These are phyloP conservation scores for Melanomma pulvis-pyrius DNA, from an alignment of 495 filamentous ascomycete species.

Conservation along the genomic window DNA sequence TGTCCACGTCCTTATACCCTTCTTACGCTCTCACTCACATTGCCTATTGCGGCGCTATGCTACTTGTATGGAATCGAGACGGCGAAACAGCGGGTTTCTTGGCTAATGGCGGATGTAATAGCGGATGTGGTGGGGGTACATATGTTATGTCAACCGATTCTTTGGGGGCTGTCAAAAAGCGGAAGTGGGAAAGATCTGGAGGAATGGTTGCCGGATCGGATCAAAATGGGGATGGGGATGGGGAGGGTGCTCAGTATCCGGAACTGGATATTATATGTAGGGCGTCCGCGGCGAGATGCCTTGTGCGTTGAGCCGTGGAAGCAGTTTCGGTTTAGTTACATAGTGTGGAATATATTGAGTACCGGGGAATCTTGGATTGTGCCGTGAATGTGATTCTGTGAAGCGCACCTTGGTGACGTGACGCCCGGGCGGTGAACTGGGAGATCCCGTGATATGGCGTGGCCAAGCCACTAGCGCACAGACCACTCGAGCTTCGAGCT, in stretches of 20 bases:
- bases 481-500: not conserved
- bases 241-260: no score
- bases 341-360: not conserved
- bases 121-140: no score
- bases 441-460: not conserved
- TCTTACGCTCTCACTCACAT: not conserved
- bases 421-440: not conserved
- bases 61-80: not conserved
- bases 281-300: not conserved
- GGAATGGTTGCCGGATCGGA: not conserved
- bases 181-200: not conserved
- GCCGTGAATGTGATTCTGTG: no score
- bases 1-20: not conserved
- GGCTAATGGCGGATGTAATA: not conserved
- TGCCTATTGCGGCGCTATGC: not conserved
- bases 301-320: not conserved
- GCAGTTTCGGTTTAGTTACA: not conserved
- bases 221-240: not conserved
- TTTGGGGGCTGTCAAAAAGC: not conserved
- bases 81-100: not conserved
- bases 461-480: not conserved
- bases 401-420: not conserved
- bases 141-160: not conserved
- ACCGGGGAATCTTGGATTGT: no score
- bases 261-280: no score